Percentiles rank a stretch among this genome's conserved stretches.
These are phyloP conservation scores for Candida odintsovae DNA, from an alignment of 805 yeast genomes.

Conservation along the genomic window DNA sequence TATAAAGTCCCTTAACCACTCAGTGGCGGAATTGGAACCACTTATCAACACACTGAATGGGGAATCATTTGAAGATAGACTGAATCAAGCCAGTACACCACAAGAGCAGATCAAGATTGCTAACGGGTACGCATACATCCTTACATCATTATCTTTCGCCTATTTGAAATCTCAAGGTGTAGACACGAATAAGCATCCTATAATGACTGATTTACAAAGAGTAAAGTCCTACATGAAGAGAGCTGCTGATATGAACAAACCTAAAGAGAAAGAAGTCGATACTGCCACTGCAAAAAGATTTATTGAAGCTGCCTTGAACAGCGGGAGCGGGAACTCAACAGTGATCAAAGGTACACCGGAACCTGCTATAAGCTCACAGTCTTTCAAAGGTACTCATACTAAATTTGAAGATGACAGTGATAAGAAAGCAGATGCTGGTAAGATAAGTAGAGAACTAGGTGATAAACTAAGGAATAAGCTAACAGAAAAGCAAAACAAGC, in stretches of 20 bases:
- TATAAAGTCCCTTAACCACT: conserved; percentile 31
- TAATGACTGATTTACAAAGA: conserved; percentile 60
- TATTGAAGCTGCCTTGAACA: conserved; percentile 40
- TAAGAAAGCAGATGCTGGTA: conserved; percentile 3
- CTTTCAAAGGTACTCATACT: conserved; percentile 51
- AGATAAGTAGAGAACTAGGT: conserved; percentile 3
- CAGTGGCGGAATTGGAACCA: conserved; percentile 31
- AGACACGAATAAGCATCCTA: conserved; percentile 51
- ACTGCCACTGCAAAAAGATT: conserved; percentile 40
- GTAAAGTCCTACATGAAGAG: conserved; percentile 65
- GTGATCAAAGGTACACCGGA: conserved; percentile 19
- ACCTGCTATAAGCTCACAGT: conserved; percentile 48
- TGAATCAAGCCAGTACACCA: neutral
- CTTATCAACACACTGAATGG: conserved; percentile 32
- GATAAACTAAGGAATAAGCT: conserved; percentile 5
- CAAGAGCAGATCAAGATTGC: conserved; percentile 13
- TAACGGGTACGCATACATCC: conserved; percentile 40
- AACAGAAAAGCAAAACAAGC: neutral
- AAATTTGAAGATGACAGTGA: conserved; percentile 29
- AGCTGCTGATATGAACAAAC: conserved; percentile 28
- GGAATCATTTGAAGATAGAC: conserved; percentile 35
- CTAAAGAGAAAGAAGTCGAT: conserved; percentile 7
- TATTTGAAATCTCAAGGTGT: conserved; percentile 54
- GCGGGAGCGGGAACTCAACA: conserved; percentile 12
- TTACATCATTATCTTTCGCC: conserved; percentile 53